A percentile compares a stretch with the other conserved stretches of the same genome.
Evolutionary conservation across 2,329 filamentous ascomycete species (phyloP).

Genomic region (Pyrenochaeta sp.): DNA sequence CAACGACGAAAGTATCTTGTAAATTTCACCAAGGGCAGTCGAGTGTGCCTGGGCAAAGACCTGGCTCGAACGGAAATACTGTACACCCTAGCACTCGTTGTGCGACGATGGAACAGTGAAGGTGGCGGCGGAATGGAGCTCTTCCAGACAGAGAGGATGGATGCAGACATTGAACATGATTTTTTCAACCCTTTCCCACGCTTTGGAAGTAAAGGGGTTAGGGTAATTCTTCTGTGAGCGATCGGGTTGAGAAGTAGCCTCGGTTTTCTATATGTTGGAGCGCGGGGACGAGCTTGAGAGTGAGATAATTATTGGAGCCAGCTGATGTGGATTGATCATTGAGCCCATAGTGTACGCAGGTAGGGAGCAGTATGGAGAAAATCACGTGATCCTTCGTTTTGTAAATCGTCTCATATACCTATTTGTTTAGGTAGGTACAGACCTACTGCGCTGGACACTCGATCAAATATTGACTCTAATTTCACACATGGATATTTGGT

Average conservation of each 20-base stretch:
- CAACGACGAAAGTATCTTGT: constrained; percentile 46
- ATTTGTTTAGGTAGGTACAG: no score
- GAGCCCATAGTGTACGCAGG: no score
- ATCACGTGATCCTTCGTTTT: no score
- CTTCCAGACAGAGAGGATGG: constrained; percentile 28
- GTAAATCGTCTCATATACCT: no score
- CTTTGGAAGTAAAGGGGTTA: constrained; percentile 23
- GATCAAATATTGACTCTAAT: no score
- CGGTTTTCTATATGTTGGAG: no score
- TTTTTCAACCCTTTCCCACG: constrained; percentile 30
- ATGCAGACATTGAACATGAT: constrained; percentile 29
- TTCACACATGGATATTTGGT: no score
- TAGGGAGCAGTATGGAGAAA: no score
- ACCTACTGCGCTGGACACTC: no score
- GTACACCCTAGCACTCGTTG: constrained; percentile 19
- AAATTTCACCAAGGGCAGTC: constrained; percentile 47
- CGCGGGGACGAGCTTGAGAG: no score
- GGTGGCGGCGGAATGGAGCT: constrained; percentile 16
- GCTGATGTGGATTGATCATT: no score
- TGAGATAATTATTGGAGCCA: no score
- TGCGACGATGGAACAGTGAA: constrained; percentile 8
- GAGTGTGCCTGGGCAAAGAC: constrained; percentile 54
- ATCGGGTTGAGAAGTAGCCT: not conserved
- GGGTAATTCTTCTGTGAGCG: constrained; percentile 5
- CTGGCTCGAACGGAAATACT: constrained; percentile 32